Evolutionary conservation across 2,329 filamentous ascomycete genomes (phyloP), one percentile per base, ranked within the genome.

Genomic region (Penicillium paneum): DNA sequence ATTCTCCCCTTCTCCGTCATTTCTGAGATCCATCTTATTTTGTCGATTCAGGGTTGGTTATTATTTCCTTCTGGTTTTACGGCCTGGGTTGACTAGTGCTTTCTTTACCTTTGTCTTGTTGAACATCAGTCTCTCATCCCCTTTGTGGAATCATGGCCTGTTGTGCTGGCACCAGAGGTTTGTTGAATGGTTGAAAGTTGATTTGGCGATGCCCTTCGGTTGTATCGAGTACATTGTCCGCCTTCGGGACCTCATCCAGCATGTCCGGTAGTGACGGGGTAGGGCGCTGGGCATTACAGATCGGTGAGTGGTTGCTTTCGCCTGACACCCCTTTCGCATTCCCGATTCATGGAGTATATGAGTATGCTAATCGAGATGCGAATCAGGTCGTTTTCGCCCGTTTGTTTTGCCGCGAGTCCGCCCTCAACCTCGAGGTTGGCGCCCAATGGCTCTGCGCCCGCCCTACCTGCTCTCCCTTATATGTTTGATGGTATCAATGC

Each of bases 361-460:
- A 43, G 28, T 32, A 41, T 31, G 36, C 47, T 49, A 26, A 49
- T 24, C 7, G n/a, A 34, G 38, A 49, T 26, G 47, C n/a, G 17
- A 19, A 32, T 1, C 19, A 53, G 50, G 35, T 53, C 43, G 44
- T 44, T 29, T 47, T 19, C 15, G 24, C 19, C 38, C 41, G 5
- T 26, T 41, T 40, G 36, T 21, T 55, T 34, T 36, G 47, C 32
- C 26, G 15, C 44, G 7, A 34, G 5, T 47, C 36, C 38, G 34
- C 40, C 41, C 39, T 35, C 55, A 55, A 39, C 36, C 40, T 15
- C 54, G 48, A 38, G 66, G 64, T 55, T 72, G 69, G 69, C 67
- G 69, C 19, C 69, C 69, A 8, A 50, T 72, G n/a, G 64, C 69
- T 40, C 52, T 72, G 45, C 68, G 69, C 32, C 67, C 66, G 3